Percentiles rank a stretch among this genome's conserved stretches.
phyloP scores from a whole-genome alignment of 129 eudicot species.

The Rutidosis leptorrhynchoides region DNA sequence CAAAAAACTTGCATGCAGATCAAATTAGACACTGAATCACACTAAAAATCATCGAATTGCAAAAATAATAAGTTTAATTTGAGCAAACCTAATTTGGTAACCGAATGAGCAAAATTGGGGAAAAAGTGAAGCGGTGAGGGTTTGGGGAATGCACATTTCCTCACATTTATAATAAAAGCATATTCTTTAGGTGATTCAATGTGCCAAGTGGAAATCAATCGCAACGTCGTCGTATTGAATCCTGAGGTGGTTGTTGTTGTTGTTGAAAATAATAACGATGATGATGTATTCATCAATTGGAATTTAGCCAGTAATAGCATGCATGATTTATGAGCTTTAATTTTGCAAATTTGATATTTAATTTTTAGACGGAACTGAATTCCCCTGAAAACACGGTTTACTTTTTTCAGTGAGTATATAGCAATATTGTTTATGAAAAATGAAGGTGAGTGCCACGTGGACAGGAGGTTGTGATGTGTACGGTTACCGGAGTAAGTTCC shows the following conservation, averaged over 20 bases:
- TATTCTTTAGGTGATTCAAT: constrained; percentile 19
- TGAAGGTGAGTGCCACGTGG: constrained; percentile 34
- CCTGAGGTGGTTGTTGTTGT: constrained; percentile 9
- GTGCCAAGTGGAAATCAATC: constrained; percentile 39
- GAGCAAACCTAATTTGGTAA: constrained; percentile 26
- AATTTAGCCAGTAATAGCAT: constrained; percentile 11
- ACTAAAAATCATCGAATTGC: constrained; percentile 1
- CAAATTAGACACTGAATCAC: constrained; percentile 6
- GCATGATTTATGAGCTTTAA: neutral
- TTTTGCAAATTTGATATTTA: constrained; percentile 17
- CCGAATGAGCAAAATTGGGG: constrained; percentile 31
- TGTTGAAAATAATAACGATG: constrained; percentile 7
- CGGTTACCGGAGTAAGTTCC: constrained; percentile 15
- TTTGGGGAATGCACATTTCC: constrained; percentile 40
- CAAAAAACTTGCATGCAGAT: constrained; percentile 31
- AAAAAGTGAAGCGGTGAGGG: constrained; percentile 35
- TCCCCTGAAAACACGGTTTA: constrained; percentile 30
- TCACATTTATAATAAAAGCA: constrained; percentile 42
- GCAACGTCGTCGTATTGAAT: constrained; percentile 28
- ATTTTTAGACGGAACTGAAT: constrained; percentile 33
- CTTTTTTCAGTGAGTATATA: constrained; percentile 26
- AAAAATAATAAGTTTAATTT: neutral
- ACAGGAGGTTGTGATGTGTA: constrained; percentile 17
- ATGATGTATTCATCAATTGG: constrained; percentile 25
- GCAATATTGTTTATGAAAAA: constrained; percentile 1